phyloP scores from a whole-genome alignment of 768 basidiomycete species.

The Leccinum disarticulatum region DNA sequence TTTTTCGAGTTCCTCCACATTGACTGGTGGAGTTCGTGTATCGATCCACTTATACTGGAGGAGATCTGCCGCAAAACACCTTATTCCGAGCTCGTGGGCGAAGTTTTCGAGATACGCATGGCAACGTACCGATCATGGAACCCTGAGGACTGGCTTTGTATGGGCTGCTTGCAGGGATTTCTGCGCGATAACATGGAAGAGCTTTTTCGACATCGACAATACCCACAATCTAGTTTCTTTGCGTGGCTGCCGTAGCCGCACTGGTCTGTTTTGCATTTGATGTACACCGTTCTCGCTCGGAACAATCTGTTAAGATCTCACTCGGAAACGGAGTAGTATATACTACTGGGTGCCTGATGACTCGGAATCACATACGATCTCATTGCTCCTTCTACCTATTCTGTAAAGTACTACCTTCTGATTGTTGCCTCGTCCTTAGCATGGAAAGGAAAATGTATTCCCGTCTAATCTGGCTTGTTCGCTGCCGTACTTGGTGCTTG shows the following conservation, averaged over 20 bases:
- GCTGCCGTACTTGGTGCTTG: too few species aligned
- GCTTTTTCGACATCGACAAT: neutral
- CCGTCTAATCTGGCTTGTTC: neutral
- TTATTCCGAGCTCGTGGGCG: constrained; percentile 6
- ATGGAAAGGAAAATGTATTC: neutral
- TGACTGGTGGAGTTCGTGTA: constrained; percentile 16
- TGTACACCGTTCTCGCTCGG: neutral
- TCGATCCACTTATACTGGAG: neutral
- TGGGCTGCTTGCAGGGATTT: constrained; percentile 8
- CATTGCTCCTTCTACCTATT: neutral
- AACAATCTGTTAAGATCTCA: neutral
- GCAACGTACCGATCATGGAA: constrained; percentile 6
- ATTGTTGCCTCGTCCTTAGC: neutral
- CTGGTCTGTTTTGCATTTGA: neutral
- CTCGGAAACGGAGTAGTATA: neutral
- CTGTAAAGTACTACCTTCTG: neutral
- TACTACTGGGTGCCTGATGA: neutral
- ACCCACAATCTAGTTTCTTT: neutral
- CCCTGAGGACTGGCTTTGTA: constrained; percentile 14
- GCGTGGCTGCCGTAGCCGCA: neutral
- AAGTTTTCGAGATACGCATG: constrained; percentile 5
- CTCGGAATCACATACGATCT: neutral
- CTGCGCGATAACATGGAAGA: constrained; percentile 9
- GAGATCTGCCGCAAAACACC: constrained; percentile 9
- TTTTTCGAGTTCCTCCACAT: constrained; percentile 13